Evolutionary conservation across 164 flowering plant genomes (phyloP).

Genomic region (Akebia trifoliata): DNA sequence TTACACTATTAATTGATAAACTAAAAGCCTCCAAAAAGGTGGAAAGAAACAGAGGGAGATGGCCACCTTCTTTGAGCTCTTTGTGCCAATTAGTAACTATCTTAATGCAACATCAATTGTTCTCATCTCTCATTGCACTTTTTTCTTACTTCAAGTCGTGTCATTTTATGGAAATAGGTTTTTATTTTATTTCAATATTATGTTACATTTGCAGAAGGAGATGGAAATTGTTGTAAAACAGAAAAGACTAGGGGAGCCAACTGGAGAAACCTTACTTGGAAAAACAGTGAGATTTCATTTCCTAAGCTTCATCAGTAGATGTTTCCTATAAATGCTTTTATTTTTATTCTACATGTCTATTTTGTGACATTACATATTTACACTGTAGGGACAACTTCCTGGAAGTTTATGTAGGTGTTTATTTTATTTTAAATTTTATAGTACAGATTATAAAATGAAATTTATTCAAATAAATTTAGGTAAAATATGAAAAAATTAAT

Average conservation of each 20-base stretch:
- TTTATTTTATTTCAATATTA: not conserved
- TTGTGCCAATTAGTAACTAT: not conserved
- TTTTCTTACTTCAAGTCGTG: not conserved
- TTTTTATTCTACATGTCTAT: too few species aligned
- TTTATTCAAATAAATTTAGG: too few species aligned
- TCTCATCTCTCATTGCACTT: not conserved
- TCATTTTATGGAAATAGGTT: not conserved
- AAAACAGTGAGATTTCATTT: conserved; percentile 60
- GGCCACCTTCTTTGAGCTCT: not conserved
- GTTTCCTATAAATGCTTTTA: not conserved
- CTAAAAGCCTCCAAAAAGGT: not conserved
- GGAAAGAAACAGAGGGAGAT: not conserved
- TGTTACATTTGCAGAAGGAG: conserved; percentile 50
- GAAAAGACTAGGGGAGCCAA: conserved; percentile 69
- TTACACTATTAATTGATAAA: not conserved
- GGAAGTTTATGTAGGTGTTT: too few species aligned
- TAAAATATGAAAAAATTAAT: too few species aligned
- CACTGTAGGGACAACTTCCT: too few species aligned
- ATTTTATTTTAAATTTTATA: too few species aligned
- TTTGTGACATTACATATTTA: too few species aligned
- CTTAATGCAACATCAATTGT: not conserved
- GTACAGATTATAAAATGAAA: too few species aligned
- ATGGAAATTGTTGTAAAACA: conserved; percentile 54
- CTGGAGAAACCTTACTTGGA: conserved; percentile 73
- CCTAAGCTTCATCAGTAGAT: not conserved